These are phyloP conservation scores for Saturnispora mendoncae DNA, from an alignment of 805 yeast genomes.

Conservation along the genomic window DNA sequence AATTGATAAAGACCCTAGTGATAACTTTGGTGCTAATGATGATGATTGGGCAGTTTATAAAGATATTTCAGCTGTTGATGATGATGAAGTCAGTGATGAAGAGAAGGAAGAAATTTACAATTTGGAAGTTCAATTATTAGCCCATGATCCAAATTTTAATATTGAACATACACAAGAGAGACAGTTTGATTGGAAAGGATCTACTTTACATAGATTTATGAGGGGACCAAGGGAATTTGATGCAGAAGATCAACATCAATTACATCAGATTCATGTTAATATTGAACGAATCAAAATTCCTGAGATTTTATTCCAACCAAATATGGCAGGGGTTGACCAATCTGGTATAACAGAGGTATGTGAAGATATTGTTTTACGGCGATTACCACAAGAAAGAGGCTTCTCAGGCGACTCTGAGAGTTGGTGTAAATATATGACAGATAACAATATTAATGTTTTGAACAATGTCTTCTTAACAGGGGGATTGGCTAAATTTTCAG, in stretches of 20 bases:
- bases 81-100: constrained; percentile 73
- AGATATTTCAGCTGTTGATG: constrained; percentile 65
- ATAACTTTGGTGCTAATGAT: constrained; percentile 90
- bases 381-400: constrained; percentile 46
- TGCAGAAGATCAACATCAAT: constrained; percentile 72
- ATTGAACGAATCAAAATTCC: constrained; percentile 89
- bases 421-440: constrained; percentile 1
- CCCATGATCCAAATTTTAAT: constrained; percentile 77
- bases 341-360: constrained; percentile 83
- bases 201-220: constrained; percentile 69
- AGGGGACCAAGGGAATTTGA: constrained; percentile 88
- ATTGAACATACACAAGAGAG: constrained; percentile 78
- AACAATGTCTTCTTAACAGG: constrained; percentile 79
- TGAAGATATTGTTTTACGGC: constrained; percentile 52
- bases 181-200: constrained; percentile 77
- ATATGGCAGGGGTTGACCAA: constrained; percentile 90
- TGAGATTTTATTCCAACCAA: constrained; percentile 86
- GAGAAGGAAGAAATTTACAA: constrained; percentile 51
- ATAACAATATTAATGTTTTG: constrained; percentile 34
- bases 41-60: constrained; percentile 92
- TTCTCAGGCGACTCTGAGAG: constrained; percentile 37
- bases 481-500: constrained; percentile 61
- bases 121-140: constrained; percentile 68
- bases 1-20: constrained; percentile 85
- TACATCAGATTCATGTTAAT: constrained; percentile 84